These are phyloP conservation scores for Cerioporus squamosus DNA, from an alignment of 1,284 basidiomycete genomes.

Conservation along the genomic window DNA sequence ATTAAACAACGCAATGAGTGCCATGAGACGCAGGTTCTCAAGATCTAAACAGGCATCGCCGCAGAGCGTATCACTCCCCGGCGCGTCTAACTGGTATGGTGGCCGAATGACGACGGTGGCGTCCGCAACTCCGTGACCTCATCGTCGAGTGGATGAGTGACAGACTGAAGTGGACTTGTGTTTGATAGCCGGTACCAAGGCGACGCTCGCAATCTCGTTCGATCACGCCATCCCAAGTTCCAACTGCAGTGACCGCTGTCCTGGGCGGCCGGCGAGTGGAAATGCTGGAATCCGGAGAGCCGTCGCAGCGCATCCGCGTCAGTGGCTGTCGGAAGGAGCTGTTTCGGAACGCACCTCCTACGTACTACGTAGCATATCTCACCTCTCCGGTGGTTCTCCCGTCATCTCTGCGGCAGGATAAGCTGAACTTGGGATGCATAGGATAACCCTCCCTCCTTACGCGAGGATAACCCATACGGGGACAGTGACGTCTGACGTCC, in stretches of 20 bases:
- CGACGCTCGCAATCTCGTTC: not conserved
- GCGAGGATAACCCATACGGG: not conserved
- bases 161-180: not conserved
- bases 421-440: not conserved
- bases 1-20: no score
- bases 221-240: not conserved
- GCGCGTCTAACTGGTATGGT: not conserved
- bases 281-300: not conserved
- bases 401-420: not conserved
- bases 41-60: no score
- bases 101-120: no score
- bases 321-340: not conserved
- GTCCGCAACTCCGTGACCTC: no score
- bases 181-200: not conserved
- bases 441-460: not conserved
- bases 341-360: not conserved
- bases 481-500: not conserved
- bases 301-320: not conserved
- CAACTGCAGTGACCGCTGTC: no score
- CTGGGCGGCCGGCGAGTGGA: not conserved
- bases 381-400: not conserved
- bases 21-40: no score
- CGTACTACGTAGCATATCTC: not conserved
- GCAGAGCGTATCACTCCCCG: not conserved
- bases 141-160: no score